Percentiles rank a stretch among this genome's conserved stretches.
Evolutionary conservation across 208 protist genomes (phyloP).

Genomic region (Angomonas deanei): DNA sequence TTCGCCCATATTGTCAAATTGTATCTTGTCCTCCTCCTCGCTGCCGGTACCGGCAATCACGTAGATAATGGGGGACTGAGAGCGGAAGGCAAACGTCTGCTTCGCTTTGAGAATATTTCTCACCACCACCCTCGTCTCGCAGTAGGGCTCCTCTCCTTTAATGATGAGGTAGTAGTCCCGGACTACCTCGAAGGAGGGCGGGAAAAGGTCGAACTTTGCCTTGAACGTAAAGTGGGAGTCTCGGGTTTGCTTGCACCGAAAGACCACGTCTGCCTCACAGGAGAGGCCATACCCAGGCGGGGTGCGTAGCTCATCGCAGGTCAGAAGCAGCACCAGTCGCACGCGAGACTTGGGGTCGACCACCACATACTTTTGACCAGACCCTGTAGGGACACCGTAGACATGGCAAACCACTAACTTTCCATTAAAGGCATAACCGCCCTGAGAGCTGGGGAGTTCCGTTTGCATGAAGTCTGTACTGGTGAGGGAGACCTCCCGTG

Average conservation of each 20-base stretch:
- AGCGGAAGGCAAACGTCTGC: slow-evolving; percentile 32
- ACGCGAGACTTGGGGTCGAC: slow-evolving; percentile 74
- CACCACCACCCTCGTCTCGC: slow-evolving; percentile 5
- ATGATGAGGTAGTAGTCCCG: slow-evolving; percentile 14
- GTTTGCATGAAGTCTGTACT: neutral
- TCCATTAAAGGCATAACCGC: slow-evolving; percentile 41
- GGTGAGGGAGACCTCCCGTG: neutral
- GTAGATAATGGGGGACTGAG: slow-evolving; percentile 30
- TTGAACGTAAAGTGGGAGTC: slow-evolving; percentile 68
- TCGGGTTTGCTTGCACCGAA: slow-evolving; percentile 82
- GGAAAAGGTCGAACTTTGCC: slow-evolving; percentile 51
- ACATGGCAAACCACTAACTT: slow-evolving; percentile 70
- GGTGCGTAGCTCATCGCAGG: slow-evolving; percentile 34
- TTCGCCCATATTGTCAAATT: neutral
- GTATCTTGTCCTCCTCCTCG: neutral
- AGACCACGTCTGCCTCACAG: slow-evolving; percentile 70
- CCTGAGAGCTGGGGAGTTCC: no score
- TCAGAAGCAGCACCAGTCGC: slow-evolving; percentile 68
- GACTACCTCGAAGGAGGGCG: slow-evolving; percentile 58
- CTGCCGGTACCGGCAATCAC: slow-evolving; percentile 12
- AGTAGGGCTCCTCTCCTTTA: slow-evolving; percentile 2
- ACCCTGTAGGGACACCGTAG: slow-evolving; percentile 43
- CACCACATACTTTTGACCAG: slow-evolving; percentile 66
- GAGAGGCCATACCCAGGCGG: slow-evolving; percentile 28
- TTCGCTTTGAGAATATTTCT: slow-evolving; percentile 12